These are phyloP conservation scores for Forsythia viridissima DNA, from an alignment of 257 asterid genomes.

Conservation along the genomic window DNA sequence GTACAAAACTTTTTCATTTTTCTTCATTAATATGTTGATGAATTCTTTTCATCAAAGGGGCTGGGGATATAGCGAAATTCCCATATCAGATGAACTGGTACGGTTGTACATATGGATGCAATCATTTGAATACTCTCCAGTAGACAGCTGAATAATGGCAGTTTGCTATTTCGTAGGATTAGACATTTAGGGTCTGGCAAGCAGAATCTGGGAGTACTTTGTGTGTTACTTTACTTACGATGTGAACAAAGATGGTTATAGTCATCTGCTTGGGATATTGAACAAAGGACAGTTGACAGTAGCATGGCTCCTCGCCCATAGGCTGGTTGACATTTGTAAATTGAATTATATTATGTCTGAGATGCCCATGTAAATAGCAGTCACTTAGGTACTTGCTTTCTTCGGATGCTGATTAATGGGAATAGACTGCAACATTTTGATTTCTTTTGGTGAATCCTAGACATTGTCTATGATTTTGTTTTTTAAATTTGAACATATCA, in stretches of 20 bases:
- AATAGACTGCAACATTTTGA: not conserved
- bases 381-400: not conserved
- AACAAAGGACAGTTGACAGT: not conserved
- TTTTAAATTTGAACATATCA: not conserved
- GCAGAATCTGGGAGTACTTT: not conserved
- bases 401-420: not conserved
- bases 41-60: not conserved
- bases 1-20: not conserved
- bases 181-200: not conserved
- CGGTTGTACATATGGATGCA: not conserved
- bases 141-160: not conserved
- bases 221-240: not conserved
- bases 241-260: not conserved
- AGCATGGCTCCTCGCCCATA: not conserved
- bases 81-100: not conserved
- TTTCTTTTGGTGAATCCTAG: not conserved
- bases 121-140: not conserved
- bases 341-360: not conserved
- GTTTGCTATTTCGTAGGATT: not conserved
- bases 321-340: not conserved
- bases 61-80: not conserved
- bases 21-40: conserved; percentile 4
- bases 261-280: not conserved
- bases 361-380: not conserved
- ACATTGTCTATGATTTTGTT: not conserved